Percentiles rank a stretch among this genome's conserved stretches.
These are phyloP conservation scores for Puccinia horiana DNA, from an alignment of 1,284 basidiomycete species.

Conservation along the genomic window DNA sequence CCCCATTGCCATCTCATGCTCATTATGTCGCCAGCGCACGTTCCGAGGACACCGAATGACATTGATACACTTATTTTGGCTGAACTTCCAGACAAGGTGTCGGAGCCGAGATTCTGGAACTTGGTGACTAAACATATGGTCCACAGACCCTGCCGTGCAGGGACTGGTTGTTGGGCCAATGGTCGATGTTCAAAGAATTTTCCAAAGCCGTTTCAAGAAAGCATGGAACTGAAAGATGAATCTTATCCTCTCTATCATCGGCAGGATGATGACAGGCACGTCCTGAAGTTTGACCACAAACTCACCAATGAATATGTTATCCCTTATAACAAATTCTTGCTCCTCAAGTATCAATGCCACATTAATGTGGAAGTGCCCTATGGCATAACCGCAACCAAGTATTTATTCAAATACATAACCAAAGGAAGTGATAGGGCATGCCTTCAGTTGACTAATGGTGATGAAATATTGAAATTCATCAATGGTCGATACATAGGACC, in stretches of 20 bases:
- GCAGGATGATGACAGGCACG: neutral
- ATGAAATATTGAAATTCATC: conserved; percentile 60
- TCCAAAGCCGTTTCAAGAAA: neutral
- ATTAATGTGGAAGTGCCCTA: conserved; percentile 62
- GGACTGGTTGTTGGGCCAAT: neutral
- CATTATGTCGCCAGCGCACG: neutral
- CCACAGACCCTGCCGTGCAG: neutral
- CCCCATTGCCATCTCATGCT: conserved; percentile 6
- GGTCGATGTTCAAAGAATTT: neutral
- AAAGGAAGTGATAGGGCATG: conserved; percentile 62
- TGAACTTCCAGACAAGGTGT: neutral
- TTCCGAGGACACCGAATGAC: neutral
- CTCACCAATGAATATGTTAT: conserved; percentile 57
- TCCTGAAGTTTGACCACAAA: neutral
- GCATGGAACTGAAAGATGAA: neutral
- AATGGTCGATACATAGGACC: conserved; percentile 59
- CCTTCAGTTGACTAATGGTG: neutral
- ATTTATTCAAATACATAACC: conserved; percentile 63
- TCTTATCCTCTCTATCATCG: neutral
- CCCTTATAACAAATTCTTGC: conserved; percentile 59
- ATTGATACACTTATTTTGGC: neutral
- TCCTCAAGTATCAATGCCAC: conserved; percentile 60
- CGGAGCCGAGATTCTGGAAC: neutral
- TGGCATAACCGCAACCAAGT: conserved; percentile 60
- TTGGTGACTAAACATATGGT: neutral